Percentiles rank a stretch among this genome's conserved stretches.
These are phyloP conservation scores for Suillus fuscotomentosus DNA, from an alignment of 768 basidiomycete genomes.

Conservation along the genomic window DNA sequence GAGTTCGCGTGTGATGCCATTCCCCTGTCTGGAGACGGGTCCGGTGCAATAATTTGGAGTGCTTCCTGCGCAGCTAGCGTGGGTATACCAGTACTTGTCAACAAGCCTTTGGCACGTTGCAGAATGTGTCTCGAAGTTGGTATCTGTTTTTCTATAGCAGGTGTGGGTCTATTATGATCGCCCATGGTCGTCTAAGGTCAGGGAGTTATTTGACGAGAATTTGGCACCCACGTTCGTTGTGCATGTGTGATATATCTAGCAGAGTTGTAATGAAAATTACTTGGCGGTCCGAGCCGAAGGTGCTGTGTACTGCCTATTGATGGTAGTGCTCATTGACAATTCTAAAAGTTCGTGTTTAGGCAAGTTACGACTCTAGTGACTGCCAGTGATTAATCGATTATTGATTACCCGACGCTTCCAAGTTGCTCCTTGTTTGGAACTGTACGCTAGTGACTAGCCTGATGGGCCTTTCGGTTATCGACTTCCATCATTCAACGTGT, in stretches of 20 bases:
- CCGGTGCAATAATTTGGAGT: slow-evolving; percentile 18
- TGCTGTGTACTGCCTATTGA: not conserved
- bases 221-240: not conserved
- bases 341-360: too few relatives aligned
- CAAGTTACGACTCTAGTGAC: too few relatives aligned
- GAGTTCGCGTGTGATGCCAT: not conserved
- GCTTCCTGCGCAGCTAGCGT: slow-evolving; percentile 9
- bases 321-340: not conserved
- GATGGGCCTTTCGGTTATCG: too few relatives aligned
- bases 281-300: not conserved
- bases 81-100: slow-evolving; percentile 30
- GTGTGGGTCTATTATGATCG: not conserved
- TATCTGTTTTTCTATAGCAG: slow-evolving; percentile 1
- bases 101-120: slow-evolving; percentile 37
- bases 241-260: not conserved
- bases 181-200: not conserved
- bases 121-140: slow-evolving; percentile 24
- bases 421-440: too few relatives aligned
- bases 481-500: too few relatives aligned
- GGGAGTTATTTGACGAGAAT: not conserved
- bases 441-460: too few relatives aligned
- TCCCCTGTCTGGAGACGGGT: slow-evolving; percentile 10
- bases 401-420: too few relatives aligned
- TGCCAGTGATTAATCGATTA: too few relatives aligned
- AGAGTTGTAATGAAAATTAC: not conserved